Base-by-base conservation (phyloP, 306 rosid species). In the Carpinus fangiana region DNA sequence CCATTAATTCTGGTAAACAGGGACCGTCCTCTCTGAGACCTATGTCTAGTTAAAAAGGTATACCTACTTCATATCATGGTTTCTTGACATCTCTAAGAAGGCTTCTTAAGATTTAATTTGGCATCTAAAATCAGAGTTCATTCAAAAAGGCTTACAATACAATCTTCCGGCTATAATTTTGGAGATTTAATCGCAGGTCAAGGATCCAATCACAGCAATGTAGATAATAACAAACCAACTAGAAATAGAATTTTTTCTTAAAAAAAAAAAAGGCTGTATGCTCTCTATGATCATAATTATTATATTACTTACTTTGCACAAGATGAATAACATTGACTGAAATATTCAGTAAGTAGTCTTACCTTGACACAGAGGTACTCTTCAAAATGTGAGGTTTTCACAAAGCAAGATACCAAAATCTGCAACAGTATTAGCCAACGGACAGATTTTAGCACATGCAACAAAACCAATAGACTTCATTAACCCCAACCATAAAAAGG, bases 351-450 rank as follows among this genome's bases (percentile, higher is more conserved):
- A 78, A 78, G 20, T 72, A 70, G 55, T 61, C 46, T 17, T 84
- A 93, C 99, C 99, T 96, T 93, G 76, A 96, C 98, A 41, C 97
- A 90, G 8, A 96, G 92, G 89, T 93, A 93, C 81, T 93, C 99
- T 81, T 96, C 98, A 81, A 96, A 85, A 86, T 86, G 97, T 73
- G 99, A 87, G 83, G 99, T 93, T 85, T 93, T 96, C 78, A 93
- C 99, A 80, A 96, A 96, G 91, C 99, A 96, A 64, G 99, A 96
- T 81, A 96, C 79, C 87, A 96, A 80, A 79, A 93, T 85, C 99
- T 96, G 98, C 83, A 86, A 85, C 21, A 72, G 67, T 53, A 75
- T 72, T 53, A 79, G 21, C 28, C 51, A 66, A 64, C 3, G 31
- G 28, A 66, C 48, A 38, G 51, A 18, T 38, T 51, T 41, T 66